phyloP scores from a whole-genome alignment of 768 basidiomycete genomes.

The Gautieria morchelliformis region DNA sequence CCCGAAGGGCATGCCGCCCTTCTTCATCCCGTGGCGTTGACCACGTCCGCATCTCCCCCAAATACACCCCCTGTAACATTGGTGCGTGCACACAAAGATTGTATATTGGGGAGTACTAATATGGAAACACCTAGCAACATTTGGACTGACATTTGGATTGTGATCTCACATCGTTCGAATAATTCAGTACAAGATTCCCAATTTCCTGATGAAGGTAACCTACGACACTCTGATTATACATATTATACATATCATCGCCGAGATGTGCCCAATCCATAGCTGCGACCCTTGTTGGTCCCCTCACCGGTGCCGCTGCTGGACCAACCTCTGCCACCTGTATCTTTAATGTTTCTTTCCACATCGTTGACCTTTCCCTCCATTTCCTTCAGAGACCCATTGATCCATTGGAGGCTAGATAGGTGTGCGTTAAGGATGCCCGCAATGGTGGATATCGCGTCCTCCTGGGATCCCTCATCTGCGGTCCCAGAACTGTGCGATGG shows the following conservation, averaged over 20 bases:
- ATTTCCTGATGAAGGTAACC: too few relatives aligned
- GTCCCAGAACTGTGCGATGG: slow-evolving; percentile 14
- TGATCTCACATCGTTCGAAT: too few relatives aligned
- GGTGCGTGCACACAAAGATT: too few relatives aligned
- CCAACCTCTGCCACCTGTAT: not conserved
- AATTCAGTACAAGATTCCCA: too few relatives aligned
- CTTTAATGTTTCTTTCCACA: slow-evolving; percentile 16
- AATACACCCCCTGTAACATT: too few relatives aligned
- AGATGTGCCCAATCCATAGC: slow-evolving; percentile 1
- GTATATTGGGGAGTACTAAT: too few relatives aligned
- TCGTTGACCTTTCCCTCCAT: slow-evolving; percentile 73
- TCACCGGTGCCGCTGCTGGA: not conserved
- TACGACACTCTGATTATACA: too few relatives aligned
- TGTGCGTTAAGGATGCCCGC: slow-evolving; percentile 90
- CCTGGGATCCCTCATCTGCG: slow-evolving; percentile 25
- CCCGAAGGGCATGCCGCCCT: too few relatives aligned
- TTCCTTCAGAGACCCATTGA: slow-evolving; percentile 74
- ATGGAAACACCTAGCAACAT: too few relatives aligned
- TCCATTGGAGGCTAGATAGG: slow-evolving; percentile 88
- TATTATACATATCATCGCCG: not conserved
- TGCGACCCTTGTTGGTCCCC: not conserved
- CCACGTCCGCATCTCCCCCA: too few relatives aligned
- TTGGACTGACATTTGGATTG: too few relatives aligned
- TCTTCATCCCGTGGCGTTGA: too few relatives aligned
- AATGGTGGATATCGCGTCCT: slow-evolving; percentile 88